Evolutionary conservation across 2,329 filamentous ascomycete genomes (phyloP), one percentile per base, ranked within the genome.

Genomic region (Pseudogymnoascus sp.): DNA sequence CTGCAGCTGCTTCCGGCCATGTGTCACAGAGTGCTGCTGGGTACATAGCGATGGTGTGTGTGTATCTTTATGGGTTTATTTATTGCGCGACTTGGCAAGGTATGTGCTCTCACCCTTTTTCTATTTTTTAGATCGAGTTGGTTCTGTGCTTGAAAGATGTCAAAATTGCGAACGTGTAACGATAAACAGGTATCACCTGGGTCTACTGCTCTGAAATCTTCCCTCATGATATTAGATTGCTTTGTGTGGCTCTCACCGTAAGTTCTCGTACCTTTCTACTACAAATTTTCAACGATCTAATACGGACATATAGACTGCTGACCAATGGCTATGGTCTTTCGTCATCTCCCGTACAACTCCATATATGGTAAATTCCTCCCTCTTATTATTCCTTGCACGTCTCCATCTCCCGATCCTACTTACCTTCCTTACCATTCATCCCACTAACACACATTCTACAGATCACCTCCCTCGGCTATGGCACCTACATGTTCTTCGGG

Each of bases 401-500:
- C 28, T 59, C 14, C 35, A 33, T 28, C 52, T 33, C 52, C 35
- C 18, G 18, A n/a, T 18, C 12, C 9, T 59, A 33, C 9, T 7
- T 12, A 35, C 9, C 12, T 38, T 16, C 37, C n/a, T 40, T 16
- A 16, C n/a, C 37, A 61, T 63, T 2, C 61, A 72, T n/a, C n/a
- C 65, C 67, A 35, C n/a, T 40, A 16, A 40, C 37, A 14, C 37
- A 40, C n/a, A 40, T 4, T 40, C 37, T 40, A 40, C 12, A 40
- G 37, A 55, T 31, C 43, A 67, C 65, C 43, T 61, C 61, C 40
- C 61, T 70, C 21, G 64, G 70, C 12, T 79, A 75, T 65, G 78
- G 78, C 38, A 74, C 77, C n/a, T 76, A 78, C 69, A 75, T 80
- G 68, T 76, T 80, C 71, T 78, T 80, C 68, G 76, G 75, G 21